These are phyloP conservation scores for Trametes cinnabarina DNA, from an alignment of 768 basidiomycete genomes.

Conservation along the genomic window DNA sequence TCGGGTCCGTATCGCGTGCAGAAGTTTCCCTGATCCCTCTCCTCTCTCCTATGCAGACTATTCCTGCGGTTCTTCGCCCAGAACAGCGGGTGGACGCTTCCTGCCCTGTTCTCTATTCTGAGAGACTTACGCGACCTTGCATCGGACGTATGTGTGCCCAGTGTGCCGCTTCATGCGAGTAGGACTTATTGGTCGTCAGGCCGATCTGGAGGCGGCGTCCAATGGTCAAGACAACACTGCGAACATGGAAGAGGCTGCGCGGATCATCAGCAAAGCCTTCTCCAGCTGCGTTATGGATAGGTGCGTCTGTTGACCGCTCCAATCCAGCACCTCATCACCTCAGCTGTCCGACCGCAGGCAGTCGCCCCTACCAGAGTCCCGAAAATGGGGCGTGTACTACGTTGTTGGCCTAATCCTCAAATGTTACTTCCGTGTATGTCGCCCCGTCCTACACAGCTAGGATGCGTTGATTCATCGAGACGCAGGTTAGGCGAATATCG, in stretches of 20 bases:
- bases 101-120: conserved; percentile 76
- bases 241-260: conserved; percentile 83
- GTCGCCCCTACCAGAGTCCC: conserved; percentile 67
- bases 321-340: not conserved
- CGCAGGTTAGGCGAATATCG: conserved; percentile 85
- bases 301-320: conserved; percentile 30
- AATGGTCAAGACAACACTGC: conserved; percentile 27
- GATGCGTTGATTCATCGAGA: not conserved
- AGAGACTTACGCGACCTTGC: conserved; percentile 83
- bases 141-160: conserved; percentile 56
- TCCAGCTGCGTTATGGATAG: conserved; percentile 85
- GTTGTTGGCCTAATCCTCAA: conserved; percentile 89
- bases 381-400: conserved; percentile 93
- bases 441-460: not conserved
- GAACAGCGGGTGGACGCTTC: conserved; percentile 85
- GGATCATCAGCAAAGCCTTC: conserved; percentile 87
- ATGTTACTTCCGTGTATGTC: conserved; percentile 85
- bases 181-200: conserved; percentile 35
- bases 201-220: conserved; percentile 51
- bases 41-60: conserved; percentile 39
- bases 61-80: conserved; percentile 80
- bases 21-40: conserved; percentile 8
- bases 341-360: conserved; percentile 37
- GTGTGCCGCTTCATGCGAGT: not conserved
- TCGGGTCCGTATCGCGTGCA: not conserved